Evolutionary conservation across 371 early-diverging fungal genomes (phyloP).

Genomic region (Entomophthora muscae): DNA sequence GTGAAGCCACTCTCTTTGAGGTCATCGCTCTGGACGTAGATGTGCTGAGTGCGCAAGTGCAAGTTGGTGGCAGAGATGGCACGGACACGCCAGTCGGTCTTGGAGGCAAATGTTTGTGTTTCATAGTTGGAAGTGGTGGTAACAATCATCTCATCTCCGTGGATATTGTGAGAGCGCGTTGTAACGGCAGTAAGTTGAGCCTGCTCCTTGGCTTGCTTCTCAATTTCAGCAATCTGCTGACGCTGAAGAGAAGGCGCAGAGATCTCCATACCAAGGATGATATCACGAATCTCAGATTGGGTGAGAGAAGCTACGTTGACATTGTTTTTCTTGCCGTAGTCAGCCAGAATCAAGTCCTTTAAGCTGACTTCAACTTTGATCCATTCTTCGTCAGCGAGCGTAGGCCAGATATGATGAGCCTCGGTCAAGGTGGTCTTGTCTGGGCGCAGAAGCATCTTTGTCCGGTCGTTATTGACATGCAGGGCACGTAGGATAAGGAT

Average conservation of each 20-base stretch:
- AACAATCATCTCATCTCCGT: conserved; percentile 95
- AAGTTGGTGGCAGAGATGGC: conserved; percentile 90
- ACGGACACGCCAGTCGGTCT: conserved; percentile 97
- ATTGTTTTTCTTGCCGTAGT: conserved; percentile 97
- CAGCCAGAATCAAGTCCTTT: conserved; percentile 94
- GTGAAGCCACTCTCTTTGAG: conserved; percentile 84
- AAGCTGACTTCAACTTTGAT: conserved; percentile 87
- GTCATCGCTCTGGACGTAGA: conserved; percentile 88
- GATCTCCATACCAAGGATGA: conserved; percentile 98
- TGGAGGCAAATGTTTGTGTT: conserved; percentile 88
- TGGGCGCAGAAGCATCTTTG: conserved; percentile 86
- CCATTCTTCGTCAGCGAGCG: conserved; percentile 94
- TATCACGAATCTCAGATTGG: conserved; percentile 94
- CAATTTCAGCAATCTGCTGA: conserved; percentile 93
- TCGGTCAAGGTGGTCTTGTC: conserved; percentile 86
- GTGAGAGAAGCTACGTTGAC: conserved; percentile 94
- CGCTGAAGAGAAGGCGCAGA: conserved; percentile 92
- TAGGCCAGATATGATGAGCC: conserved; percentile 95
- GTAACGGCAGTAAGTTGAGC: conserved; percentile 88
- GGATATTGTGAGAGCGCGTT: conserved; percentile 89
- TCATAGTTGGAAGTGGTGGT: conserved; percentile 96
- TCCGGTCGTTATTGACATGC: conserved; percentile 90
- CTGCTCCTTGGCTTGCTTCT: conserved; percentile 84
- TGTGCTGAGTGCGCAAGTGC: conserved; percentile 85
- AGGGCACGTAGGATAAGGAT: conserved; percentile 90